Evolutionary conservation across 345 rosid genomes (phyloP), one percentile per base, ranked within the genome.

Genomic region (Populus tremula): DNA sequence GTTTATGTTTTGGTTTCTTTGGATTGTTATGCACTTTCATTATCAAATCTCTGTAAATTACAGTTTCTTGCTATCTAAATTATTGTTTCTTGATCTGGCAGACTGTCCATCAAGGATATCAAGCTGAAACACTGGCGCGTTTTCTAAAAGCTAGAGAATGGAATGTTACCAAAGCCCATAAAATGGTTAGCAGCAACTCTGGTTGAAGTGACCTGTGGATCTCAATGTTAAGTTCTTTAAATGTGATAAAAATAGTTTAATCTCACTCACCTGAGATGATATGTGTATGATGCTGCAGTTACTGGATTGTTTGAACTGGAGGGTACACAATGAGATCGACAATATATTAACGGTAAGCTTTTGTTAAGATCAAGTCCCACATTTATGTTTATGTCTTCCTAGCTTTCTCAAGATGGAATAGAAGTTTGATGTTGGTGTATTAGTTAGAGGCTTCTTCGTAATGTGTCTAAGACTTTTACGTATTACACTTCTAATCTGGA

Each of bases 101-200:
- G 98, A 94, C 87, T 82, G 73, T 96, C 76, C 99, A 96, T 81
- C 99, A 94, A 73, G 99, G 98, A 8, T 88, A 84, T 87, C 88
- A 90, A 8, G 80, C 80, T 23, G 97, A 92, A 88, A 89, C 86
- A 38, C 82, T 92, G 81, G 71, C 72, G 66, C 97, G 97, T 71
- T 96, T 94, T 80, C 91, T 96, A 66, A 94, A 89, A 87, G 99
- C 99, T 10, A 90, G 99, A 77, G 97, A 96, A 35, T 89, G 95
- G 91, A 88, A 91, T 89, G 94, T 94, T 61, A 78, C 82, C 49
- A 92, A 89, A 85, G 97, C 98, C 70, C 91, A 92, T 86, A 86
- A 86, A 90, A 92, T 96, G 99, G 99, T 96, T 81, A 72, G 90
- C 53, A 63, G 38, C 36, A 23, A 50, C 53, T 36, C 13, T 73